A percentile compares a stretch with the other conserved stretches of the same genome.
phyloP scores from a whole-genome alignment of 1,139 yeast genomes.

The Scheffersomyces lignicola region DNA sequence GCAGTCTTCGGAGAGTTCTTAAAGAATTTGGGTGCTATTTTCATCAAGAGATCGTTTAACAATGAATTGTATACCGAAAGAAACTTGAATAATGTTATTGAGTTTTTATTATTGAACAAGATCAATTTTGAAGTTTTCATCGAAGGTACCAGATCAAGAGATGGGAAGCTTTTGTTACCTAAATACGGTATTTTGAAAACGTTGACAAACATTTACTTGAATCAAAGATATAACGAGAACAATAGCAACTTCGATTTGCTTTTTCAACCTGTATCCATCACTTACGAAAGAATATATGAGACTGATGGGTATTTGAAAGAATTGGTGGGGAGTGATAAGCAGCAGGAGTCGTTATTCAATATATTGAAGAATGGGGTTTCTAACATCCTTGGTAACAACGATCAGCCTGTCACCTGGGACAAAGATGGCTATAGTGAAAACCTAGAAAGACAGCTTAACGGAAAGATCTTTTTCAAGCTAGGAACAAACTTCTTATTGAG shows the following conservation, averaged over 20 bases:
- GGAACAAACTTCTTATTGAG: conserved; percentile 36
- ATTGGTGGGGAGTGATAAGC: conserved; percentile 59
- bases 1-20: conserved; percentile 55
- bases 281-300: conserved; percentile 68
- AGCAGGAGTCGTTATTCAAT: conserved; percentile 42
- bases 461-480: conserved; percentile 40
- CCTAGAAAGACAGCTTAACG: conserved; percentile 27
- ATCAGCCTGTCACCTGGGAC: conserved; percentile 13
- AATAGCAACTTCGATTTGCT: conserved; percentile 43
- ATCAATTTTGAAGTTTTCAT: conserved; percentile 62
- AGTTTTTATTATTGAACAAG: conserved; percentile 51
- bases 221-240: conserved; percentile 43
- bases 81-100: conserved; percentile 55
- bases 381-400: conserved; percentile 20
- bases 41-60: conserved; percentile 46
- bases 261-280: conserved; percentile 60
- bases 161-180: conserved; percentile 63
- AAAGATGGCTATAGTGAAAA: conserved; percentile 26
- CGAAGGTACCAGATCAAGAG: conserved; percentile 68
- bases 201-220: conserved; percentile 44
- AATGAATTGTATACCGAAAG: conserved; percentile 58
- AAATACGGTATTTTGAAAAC: conserved; percentile 64
- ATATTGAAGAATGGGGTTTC: conserved; percentile 38
- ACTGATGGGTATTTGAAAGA: conserved; percentile 64
- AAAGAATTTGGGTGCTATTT: conserved; percentile 47